Conservation (phyloP, 768 basidiomycete species). For the Megacollybia marginata region DNA sequence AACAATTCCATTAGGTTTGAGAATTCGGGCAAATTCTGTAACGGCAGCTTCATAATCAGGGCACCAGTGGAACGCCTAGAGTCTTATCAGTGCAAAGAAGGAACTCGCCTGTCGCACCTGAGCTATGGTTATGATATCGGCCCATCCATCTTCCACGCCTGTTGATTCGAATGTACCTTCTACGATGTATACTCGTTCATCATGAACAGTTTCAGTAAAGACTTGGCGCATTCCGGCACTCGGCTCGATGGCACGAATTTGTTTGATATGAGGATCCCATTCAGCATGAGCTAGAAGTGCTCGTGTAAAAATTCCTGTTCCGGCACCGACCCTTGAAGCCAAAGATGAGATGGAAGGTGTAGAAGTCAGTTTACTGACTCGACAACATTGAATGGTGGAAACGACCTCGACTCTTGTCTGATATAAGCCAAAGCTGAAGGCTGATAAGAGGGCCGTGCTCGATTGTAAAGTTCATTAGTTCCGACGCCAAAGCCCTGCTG, state of each 20-base stretch:
- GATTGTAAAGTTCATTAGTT: slow-evolving; percentile 79
- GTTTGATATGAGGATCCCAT: slow-evolving; percentile 41
- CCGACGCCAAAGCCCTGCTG: slow-evolving; percentile 67
- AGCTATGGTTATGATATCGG: slow-evolving; percentile 70
- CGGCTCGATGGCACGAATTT: slow-evolving; percentile 76
- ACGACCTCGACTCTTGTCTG: slow-evolving; percentile 31
- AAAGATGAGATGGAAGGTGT: not conserved
- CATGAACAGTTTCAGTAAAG: slow-evolving; percentile 50
- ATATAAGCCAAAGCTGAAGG: slow-evolving; percentile 53
- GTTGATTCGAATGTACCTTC: slow-evolving; percentile 70
- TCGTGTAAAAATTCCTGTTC: slow-evolving; percentile 87
- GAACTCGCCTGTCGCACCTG: slow-evolving; percentile 35
- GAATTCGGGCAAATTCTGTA: slow-evolving; percentile 69
- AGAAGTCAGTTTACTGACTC: slow-evolving; percentile 41
- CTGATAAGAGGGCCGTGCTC: slow-evolving; percentile 80
- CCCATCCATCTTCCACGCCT: slow-evolving; percentile 56
- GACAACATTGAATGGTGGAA: slow-evolving; percentile 49
- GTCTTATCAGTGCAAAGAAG: not conserved
- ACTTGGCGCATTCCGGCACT: slow-evolving; percentile 77
- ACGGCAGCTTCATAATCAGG: slow-evolving; percentile 68
- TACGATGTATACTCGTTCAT: slow-evolving; percentile 41
- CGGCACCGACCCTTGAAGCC: slow-evolving; percentile 59
- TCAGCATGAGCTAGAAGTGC: slow-evolving; percentile 62
- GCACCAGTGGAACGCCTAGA: slow-evolving; percentile 91
- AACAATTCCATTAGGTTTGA: slow-evolving; percentile 67